Base-by-base conservation (phyloP, 441 rosid genomes). In the Mallotus japonicus region DNA sequence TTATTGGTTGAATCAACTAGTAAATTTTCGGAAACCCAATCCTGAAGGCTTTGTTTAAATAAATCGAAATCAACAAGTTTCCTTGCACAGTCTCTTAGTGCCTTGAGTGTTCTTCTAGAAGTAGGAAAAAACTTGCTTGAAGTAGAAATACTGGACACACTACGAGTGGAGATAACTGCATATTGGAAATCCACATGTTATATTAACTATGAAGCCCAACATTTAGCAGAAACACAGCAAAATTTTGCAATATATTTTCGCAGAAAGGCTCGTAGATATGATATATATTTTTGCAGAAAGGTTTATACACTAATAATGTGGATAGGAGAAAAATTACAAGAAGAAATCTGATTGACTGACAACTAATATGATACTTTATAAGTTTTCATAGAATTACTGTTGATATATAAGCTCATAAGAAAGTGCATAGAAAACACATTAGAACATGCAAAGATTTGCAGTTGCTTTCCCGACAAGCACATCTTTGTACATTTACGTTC, bases 71-170 rank as follows among this genome's bases (percentile, higher is more conserved):
- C 80, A 55, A 75, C 65, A 11, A 86, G 77, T 70, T 76, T 81
- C 77, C 74, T 84, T 62, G 70, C 74, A 64, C 72, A 87, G 68
- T 87, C 89, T 78, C 84, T 84, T n/a, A 87, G 80, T 44, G 83
- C 86, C 81, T 89, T 86, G 62, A 71, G 81, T 71, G 69, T 51
- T 70, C 83, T 87, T 82, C 88, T 83, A 24, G 88, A 87, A 69
- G 79, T 57, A 63, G 83, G 78, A 73, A 78, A 51, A 51, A 53
- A 64, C 71, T 84, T 83, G 85, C 83, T 87, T 67, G 88, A 80
- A 58, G 80, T 67, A 54, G 87, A 84, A 72, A 83, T 65, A 37
- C 84, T 84, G 72, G 88, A 81, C 60, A 80, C 53, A 75, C 89
- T 84, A 60, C 40, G 75, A 76, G 71, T 46, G 55, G 91, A 89